These are phyloP conservation scores for Russula virescens DNA, from an alignment of 768 basidiomycete genomes.

Conservation along the genomic window DNA sequence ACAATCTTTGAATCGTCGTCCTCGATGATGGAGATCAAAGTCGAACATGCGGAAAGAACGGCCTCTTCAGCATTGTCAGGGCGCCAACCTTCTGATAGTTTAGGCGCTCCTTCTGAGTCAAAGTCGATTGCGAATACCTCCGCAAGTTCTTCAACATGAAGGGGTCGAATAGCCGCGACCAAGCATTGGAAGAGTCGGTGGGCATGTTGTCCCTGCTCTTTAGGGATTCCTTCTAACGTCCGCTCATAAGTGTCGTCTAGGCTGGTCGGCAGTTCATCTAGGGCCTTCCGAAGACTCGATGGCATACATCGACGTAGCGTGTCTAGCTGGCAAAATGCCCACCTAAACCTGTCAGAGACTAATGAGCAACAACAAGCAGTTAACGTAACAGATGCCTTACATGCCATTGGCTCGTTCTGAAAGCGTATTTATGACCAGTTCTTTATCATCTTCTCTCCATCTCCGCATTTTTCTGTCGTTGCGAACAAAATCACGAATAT, in stretches of 20 bases:
- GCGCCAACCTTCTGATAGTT: not conserved
- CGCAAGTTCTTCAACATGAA: constrained; percentile 2
- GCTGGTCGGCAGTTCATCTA: not conserved
- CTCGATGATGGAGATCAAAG: not conserved
- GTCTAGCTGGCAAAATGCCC: not conserved
- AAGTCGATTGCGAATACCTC: constrained; percentile 5
- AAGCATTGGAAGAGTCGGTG: not conserved
- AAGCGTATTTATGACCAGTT: not conserved
- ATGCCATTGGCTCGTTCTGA: constrained; percentile 1
- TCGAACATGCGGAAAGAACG: not conserved
- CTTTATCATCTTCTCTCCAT: constrained; percentile 2
- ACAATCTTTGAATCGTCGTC: not conserved
- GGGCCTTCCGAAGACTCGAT: not conserved
- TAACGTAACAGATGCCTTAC: not conserved
- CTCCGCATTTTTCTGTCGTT: not conserved
- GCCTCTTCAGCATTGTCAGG: not conserved
- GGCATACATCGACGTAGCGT: not conserved
- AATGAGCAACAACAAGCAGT: not conserved
- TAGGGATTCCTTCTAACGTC: not conserved
- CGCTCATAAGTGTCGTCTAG: constrained; percentile 4
- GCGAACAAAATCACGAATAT: not conserved
- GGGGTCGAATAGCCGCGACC: not conserved
- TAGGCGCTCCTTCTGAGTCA: not conserved
- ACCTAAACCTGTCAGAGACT: not conserved
- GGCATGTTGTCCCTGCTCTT: not conserved